Base-by-base conservation (phyloP, 2,329 filamentous ascomycete species). In the Fusarium sp. region DNA sequence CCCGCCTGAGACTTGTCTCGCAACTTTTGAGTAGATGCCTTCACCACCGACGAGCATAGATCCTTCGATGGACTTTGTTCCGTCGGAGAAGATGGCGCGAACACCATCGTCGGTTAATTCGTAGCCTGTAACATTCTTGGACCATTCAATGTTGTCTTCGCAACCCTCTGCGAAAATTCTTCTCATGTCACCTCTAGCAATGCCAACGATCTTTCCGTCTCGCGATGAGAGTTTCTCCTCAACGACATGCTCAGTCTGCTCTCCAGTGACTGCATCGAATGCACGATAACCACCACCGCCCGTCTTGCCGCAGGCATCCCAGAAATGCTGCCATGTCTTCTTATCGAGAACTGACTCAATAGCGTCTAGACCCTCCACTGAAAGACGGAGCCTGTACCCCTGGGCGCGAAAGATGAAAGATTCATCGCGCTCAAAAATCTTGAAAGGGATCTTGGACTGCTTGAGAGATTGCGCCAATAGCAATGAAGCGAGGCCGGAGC, bases 101-200 rank as follows among this genome's bases (percentile, higher is more conserved):
- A 93, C 90, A 7, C 90, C 90, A 11, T 82, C 81, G 2, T 78
- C 77, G 0, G 87, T 89, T 52, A 88, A 75, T 72, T 91, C 88
- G 70, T 92, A 92, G 33, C 89, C 87, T 6, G 82, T 86, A 45
- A 92, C 88, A 7, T 87, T 84, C 62, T 85, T 85, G 17, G 80
- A 83, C 88, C 89, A 92, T 31, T 87, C 82, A 12, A 93, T 84
- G 51, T 82, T 82, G 0, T 84, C 78, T 69, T 91, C 90, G 64
- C 86, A 87, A 3, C 90, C 90, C 24, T 85, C 81, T 51, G 90
- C 79, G 75, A 92, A 92, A 10, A 89, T 70, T 52, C 80, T 84
- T 6, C 90, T 84, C 90, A 92, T 92, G 41, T 91, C 89, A 9
- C 90, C 90, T 10, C 90, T 82, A 1, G 89, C 85, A 45, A 92